Evolutionary conservation across 2,329 filamentous ascomycete species (phyloP).

Genomic region (Claviceps fusiformis): DNA sequence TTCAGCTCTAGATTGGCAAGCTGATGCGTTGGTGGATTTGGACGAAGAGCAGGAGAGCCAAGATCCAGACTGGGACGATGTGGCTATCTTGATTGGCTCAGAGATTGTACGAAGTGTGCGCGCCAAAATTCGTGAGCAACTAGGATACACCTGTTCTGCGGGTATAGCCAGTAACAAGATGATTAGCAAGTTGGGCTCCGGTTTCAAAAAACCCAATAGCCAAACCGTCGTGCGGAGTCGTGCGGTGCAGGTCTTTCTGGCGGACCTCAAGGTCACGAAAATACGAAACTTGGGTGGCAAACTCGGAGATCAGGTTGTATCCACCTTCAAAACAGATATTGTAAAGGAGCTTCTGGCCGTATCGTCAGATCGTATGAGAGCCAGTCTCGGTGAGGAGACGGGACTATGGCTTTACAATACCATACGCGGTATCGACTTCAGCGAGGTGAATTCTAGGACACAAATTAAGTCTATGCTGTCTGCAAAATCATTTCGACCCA

Average conservation of each 20-base stretch:
- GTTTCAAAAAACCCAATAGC: constrained; percentile 81
- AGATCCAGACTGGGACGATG: constrained; percentile 93
- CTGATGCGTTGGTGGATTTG: constrained; percentile 70
- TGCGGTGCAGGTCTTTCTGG: constrained; percentile 66
- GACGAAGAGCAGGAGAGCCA: constrained; percentile 62
- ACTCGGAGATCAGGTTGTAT: constrained; percentile 72
- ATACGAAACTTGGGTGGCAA: constrained; percentile 93
- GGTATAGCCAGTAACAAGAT: constrained; percentile 89
- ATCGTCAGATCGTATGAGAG: constrained; percentile 61
- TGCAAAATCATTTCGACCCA: constrained; percentile 85
- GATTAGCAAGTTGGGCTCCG: constrained; percentile 85
- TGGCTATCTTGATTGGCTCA: constrained; percentile 72
- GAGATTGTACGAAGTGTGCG: constrained; percentile 76
- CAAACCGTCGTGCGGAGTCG: constrained; percentile 89
- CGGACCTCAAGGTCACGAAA: constrained; percentile 82
- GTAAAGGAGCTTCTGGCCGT: constrained; percentile 63
- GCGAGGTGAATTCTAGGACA: constrained; percentile 79
- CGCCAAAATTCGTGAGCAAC: constrained; percentile 47
- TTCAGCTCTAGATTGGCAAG: constrained; percentile 68
- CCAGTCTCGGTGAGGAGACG: constrained; percentile 69
- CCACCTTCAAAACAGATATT: constrained; percentile 67
- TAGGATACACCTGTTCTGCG: constrained; percentile 85
- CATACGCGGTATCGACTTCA: constrained; percentile 72
- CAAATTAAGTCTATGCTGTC: constrained; percentile 97
- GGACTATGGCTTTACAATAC: constrained; percentile 75